Percentiles rank a stretch among this genome's conserved stretches.
Conservation (phyloP, 2,329 filamentous ascomycete genomes). For the Penicillium sp. region DNA sequence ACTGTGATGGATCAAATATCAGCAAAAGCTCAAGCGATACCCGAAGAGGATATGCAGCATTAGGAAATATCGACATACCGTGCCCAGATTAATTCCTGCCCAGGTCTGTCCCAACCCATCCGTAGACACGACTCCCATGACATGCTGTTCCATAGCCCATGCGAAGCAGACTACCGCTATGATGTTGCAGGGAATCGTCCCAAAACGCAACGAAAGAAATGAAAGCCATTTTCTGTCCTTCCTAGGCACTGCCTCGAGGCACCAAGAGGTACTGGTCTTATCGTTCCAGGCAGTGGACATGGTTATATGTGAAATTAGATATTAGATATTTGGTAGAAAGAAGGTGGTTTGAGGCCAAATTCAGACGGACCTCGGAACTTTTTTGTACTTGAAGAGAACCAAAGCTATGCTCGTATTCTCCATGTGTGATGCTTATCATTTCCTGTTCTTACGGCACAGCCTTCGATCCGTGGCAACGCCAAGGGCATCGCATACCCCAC, state of each 20-base stretch:
- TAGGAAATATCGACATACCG: slow-evolving; percentile 1
- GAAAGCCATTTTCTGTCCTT: slow-evolving; percentile 15
- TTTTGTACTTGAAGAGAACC: background rate
- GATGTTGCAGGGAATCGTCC: slow-evolving; percentile 8
- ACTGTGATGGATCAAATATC: background rate
- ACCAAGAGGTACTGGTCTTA: slow-evolving; percentile 3
- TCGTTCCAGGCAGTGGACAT: slow-evolving; percentile 4
- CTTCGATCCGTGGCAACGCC: slow-evolving; percentile 5
- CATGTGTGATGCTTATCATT: slow-evolving; percentile 1
- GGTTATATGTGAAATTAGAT: background rate
- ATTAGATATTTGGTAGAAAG: background rate
- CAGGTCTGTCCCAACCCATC: slow-evolving; percentile 15
- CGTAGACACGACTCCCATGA: slow-evolving; percentile 8
- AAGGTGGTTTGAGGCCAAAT: background rate
- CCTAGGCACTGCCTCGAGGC: slow-evolving; percentile 15
- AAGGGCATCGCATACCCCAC: background rate
- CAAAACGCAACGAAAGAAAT: slow-evolving; percentile 16
- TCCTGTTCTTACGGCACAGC: slow-evolving; percentile 1
- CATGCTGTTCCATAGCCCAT: slow-evolving; percentile 15
- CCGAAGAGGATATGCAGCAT: background rate
- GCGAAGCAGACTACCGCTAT: slow-evolving; percentile 16
- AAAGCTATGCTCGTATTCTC: background rate
- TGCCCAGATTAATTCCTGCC: slow-evolving; percentile 12
- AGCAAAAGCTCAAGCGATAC: background rate
- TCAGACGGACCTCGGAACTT: background rate